These are phyloP conservation scores for Candida oleophila DNA, from an alignment of 805 yeast genomes.

Conservation along the genomic window DNA sequence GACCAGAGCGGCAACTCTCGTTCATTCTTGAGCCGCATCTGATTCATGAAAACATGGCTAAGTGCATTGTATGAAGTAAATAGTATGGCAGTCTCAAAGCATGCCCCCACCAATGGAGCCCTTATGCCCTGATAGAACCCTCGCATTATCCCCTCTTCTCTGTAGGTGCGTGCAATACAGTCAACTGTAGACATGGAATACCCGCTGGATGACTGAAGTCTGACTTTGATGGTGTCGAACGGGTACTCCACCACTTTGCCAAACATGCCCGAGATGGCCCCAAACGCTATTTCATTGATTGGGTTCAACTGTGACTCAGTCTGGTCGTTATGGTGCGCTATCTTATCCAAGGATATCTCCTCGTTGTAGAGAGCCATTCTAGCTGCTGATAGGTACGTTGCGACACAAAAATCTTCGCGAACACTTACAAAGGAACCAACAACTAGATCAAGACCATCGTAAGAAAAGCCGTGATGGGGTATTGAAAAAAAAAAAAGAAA, in stretches of 20 bases:
- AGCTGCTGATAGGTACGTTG: neutral
- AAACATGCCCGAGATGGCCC: slow-evolving; percentile 70
- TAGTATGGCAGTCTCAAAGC: slow-evolving; percentile 81
- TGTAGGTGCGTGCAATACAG: slow-evolving; percentile 61
- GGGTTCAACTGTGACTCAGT: slow-evolving; percentile 12
- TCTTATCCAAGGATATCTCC: slow-evolving; percentile 1
- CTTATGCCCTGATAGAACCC: slow-evolving; percentile 81
- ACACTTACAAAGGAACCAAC: no score
- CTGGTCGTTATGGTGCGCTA: neutral
- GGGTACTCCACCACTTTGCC: slow-evolving; percentile 90
- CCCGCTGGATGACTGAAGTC: slow-evolving; percentile 63
- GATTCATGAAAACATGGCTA: slow-evolving; percentile 27
- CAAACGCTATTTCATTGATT: slow-evolving; percentile 43
- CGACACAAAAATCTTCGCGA: no score
- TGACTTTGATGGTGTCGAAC: slow-evolving; percentile 87
- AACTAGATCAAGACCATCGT: neutral
- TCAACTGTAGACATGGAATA: slow-evolving; percentile 56
- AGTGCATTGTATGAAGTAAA: slow-evolving; percentile 61
- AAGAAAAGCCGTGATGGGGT: neutral
- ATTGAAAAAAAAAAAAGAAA: neutral
- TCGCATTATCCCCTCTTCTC: slow-evolving; percentile 61
- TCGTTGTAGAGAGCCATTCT: slow-evolving; percentile 5
- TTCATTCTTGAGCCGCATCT: slow-evolving; percentile 16
- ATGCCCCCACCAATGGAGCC: slow-evolving; percentile 86
- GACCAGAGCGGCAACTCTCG: slow-evolving; percentile 38